A percentile compares a stretch with the other conserved stretches of the same genome.
Evolutionary conservation across 768 basidiomycete species (phyloP).

Genomic region (Wakefieldia striispora): DNA sequence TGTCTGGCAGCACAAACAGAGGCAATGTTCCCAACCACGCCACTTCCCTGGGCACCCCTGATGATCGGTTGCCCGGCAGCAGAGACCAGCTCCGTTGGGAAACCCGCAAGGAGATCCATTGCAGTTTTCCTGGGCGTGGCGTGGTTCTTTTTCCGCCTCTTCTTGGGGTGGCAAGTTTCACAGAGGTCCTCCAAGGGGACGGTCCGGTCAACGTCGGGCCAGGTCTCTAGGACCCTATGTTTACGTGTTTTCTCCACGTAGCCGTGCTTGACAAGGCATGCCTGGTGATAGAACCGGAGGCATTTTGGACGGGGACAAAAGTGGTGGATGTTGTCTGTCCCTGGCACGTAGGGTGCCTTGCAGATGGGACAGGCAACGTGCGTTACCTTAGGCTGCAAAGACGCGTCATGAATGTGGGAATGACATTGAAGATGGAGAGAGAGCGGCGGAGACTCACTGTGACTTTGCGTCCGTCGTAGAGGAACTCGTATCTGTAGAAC

Average conservation of each 20-base stretch:
- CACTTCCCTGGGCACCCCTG: constrained; percentile 41
- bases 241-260: constrained; percentile 22
- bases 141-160: constrained; percentile 9
- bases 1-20: constrained; percentile 47
- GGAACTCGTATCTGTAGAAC: constrained; percentile 47
- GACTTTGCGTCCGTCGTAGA: constrained; percentile 33
- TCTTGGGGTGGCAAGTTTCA: constrained; percentile 1
- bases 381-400: constrained; percentile 41
- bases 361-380: constrained; percentile 42
- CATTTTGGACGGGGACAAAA: constrained; percentile 57
- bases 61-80: constrained; percentile 55
- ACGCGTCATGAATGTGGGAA: not conserved
- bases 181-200: constrained; percentile 1
- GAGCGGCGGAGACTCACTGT: constrained; percentile 28
- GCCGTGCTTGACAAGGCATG: constrained; percentile 39
- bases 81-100: constrained; percentile 40
- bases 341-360: constrained; percentile 44
- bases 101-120: constrained; percentile 5
- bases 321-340: constrained; percentile 43
- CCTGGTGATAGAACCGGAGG: constrained; percentile 45
- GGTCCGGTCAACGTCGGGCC: constrained; percentile 33
- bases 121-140: not conserved
- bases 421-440: not conserved
- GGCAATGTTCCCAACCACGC: constrained; percentile 50
- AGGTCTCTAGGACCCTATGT: constrained; percentile 35